These are phyloP conservation scores for Vaccinium vitisidaea DNA, from an alignment of 148 eudicot genomes.

Conservation along the genomic window DNA sequence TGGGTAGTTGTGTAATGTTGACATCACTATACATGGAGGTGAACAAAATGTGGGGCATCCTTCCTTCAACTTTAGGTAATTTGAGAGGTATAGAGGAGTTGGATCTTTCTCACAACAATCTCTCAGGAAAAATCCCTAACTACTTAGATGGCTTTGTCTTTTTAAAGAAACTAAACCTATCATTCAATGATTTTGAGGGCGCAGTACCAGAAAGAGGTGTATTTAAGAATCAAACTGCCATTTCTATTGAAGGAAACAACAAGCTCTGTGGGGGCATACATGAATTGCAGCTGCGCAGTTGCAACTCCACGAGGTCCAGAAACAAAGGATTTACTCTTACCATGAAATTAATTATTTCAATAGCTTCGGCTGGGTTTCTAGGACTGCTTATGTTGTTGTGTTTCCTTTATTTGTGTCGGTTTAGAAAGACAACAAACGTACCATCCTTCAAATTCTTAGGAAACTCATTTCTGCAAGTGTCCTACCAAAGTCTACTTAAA, in stretches of 20 bases:
- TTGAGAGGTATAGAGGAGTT: slow-evolving; percentile 1
- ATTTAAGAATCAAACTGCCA: not conserved
- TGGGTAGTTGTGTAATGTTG: not conserved
- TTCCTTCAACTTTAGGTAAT: not conserved
- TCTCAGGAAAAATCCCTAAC: slow-evolving; percentile 3
- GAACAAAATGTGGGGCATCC: not conserved
- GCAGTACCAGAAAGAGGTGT: slow-evolving; percentile 1
- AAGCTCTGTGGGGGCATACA: no score
- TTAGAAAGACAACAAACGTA: no score
- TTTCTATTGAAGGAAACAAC: slow-evolving; percentile 5
- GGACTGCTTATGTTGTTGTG: no score
- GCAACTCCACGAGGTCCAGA: not conserved
- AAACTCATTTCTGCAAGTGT: no score
- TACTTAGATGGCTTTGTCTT: not conserved
- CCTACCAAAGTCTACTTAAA: no score
- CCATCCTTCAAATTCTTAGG: no score
- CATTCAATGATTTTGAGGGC: not conserved
- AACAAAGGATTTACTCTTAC: no score
- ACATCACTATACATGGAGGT: not conserved
- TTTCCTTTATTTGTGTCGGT: no score
- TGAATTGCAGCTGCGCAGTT: not conserved
- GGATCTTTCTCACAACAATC: slow-evolving; percentile 13
- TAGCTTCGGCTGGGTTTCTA: no score
- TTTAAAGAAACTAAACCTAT: not conserved
- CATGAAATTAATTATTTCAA: no score